Evolutionary conservation across 2,329 filamentous ascomycete genomes (phyloP), one percentile per base, ranked within the genome.

Genomic region (Tolypocladium endophyticum): DNA sequence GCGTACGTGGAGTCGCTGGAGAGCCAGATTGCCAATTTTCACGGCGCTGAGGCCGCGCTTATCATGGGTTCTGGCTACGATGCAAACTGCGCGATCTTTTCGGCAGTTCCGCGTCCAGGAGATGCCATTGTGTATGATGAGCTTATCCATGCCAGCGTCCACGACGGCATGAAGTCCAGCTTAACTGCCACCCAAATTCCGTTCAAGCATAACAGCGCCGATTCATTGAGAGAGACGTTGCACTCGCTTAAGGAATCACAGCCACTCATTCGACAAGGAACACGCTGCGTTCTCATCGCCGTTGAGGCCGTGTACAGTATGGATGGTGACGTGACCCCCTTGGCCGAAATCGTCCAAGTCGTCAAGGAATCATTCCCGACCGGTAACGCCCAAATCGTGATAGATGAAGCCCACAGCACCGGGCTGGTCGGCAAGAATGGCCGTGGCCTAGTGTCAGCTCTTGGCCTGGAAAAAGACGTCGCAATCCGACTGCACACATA

Each of bases 121-220:
- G 82, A 85, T 66, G 67, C 76, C 1, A 78, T 90, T 25, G 65
- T 89, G 0, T 86, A 86, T 61, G 87, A 90, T 69, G 83, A 84
- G 63, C 74, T 84, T 18, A 81, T 88, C 4, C 87, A 89, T 65
- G 87, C 87, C 0, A 88, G 84, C 68, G 79, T 81, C 0, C 83
- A 84, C 61, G 84, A 87, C 62, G 86, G 86, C 1, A 87, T 88
- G 80, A 73, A 76, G n/a, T 68, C 80, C 4, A 81, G 78, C 14
- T 73, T 83, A 7, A 84, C 85, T 0, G 70, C 72, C 1, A 68
- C 72, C 45, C 77, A 65, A 68, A 58, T 77, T 0, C 62, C 71
- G 7, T 83, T 84, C 66, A 64, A 61, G 2, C 81, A 84, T 65
- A 84, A 81, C 63, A 61, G 63, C 52, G 58, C 62, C 2, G 62